phyloP scores from a whole-genome alignment of 108 stramenopile genomes.

The Stephanodiscus triporus region DNA sequence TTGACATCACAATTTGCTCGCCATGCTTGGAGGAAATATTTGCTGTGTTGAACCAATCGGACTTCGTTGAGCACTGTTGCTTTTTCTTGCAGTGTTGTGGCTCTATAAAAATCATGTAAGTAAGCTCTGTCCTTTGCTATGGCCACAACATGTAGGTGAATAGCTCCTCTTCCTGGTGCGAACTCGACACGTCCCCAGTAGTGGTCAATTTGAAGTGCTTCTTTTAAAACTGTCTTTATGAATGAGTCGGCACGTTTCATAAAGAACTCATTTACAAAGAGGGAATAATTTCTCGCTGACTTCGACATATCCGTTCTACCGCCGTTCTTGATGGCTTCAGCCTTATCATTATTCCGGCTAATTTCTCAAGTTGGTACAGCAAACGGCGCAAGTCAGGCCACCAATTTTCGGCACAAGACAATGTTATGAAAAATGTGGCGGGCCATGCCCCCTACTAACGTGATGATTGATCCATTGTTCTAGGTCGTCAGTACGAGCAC shows the following conservation, averaged over 20 bases:
- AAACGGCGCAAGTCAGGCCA: slow-evolving; percentile 32
- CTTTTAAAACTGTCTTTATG: slow-evolving; percentile 15
- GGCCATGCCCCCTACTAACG: slow-evolving; percentile 14
- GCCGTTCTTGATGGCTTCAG: not conserved
- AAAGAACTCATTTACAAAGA: slow-evolving; percentile 30
- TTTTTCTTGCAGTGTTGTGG: slow-evolving; percentile 17
- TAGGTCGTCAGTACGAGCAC: slow-evolving; percentile 7
- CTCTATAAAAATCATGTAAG: slow-evolving; percentile 11
- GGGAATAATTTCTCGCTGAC: slow-evolving; percentile 2
- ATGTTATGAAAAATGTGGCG: slow-evolving; percentile 35
- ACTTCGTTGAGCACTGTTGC: not conserved
- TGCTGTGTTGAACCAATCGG: slow-evolving; percentile 20
- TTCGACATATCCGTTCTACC: not conserved
- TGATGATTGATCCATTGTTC: slow-evolving; percentile 32
- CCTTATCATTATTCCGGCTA: not conserved
- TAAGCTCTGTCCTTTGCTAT: slow-evolving; percentile 20
- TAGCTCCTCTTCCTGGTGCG: slow-evolving; percentile 22
- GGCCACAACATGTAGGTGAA: slow-evolving; percentile 32
- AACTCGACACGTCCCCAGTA: slow-evolving; percentile 40
- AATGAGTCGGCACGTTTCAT: slow-evolving; percentile 19
- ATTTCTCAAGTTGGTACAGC: slow-evolving; percentile 4
- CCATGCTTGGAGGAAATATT: not conserved
- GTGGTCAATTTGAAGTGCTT: slow-evolving; percentile 15
- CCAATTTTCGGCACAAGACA: slow-evolving; percentile 41
- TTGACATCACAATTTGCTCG: slow-evolving; percentile 11